Evolutionary conservation across 495 filamentous ascomycete species (phyloP).

Genomic region (Aspergillus homomorphus): DNA sequence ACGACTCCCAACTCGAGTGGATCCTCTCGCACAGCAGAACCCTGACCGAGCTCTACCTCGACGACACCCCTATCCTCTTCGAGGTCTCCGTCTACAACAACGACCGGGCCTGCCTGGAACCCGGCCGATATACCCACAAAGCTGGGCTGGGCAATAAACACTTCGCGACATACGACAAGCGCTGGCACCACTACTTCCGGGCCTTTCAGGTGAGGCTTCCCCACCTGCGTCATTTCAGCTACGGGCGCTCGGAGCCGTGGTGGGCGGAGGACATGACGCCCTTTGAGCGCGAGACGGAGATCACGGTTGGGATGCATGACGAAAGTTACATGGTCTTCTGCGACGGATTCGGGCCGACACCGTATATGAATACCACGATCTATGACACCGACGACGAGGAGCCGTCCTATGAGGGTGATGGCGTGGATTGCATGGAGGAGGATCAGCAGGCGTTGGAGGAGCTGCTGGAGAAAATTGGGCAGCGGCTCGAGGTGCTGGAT

Average conservation of each 20-base stretch:
- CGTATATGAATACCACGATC: constrained; percentile 13
- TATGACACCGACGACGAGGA: not conserved
- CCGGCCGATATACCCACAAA: not conserved
- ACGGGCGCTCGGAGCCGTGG: constrained; percentile 12
- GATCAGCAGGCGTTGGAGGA: too few relatives aligned
- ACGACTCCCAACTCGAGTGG: constrained; percentile 29
- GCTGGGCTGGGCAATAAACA: not conserved
- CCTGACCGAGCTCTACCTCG: constrained; percentile 23
- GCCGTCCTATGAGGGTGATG: too few relatives aligned
- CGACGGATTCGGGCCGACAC: constrained; percentile 10
- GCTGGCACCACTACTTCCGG: constrained; percentile 25
- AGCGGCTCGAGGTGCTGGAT: too few relatives aligned
- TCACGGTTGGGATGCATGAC: constrained; percentile 7
- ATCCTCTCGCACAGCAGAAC: constrained; percentile 22
- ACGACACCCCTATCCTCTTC: constrained; percentile 22
- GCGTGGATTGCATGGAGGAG: too few relatives aligned
- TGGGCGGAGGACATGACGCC: constrained; percentile 8
- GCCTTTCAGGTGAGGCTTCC: constrained; percentile 15
- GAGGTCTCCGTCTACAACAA: constrained; percentile 5
- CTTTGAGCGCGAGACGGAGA: constrained; percentile 15
- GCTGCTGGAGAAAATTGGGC: too few relatives aligned
- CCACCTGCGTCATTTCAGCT: constrained; percentile 17
- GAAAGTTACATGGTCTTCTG: constrained; percentile 17
- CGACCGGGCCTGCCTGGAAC: not conserved
- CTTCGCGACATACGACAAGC: constrained; percentile 13